Percentiles rank a stretch among this genome's conserved stretches.
Evolutionary conservation across 2,329 filamentous ascomycete species (phyloP).

Genomic region (Calonectria leucothoes): DNA sequence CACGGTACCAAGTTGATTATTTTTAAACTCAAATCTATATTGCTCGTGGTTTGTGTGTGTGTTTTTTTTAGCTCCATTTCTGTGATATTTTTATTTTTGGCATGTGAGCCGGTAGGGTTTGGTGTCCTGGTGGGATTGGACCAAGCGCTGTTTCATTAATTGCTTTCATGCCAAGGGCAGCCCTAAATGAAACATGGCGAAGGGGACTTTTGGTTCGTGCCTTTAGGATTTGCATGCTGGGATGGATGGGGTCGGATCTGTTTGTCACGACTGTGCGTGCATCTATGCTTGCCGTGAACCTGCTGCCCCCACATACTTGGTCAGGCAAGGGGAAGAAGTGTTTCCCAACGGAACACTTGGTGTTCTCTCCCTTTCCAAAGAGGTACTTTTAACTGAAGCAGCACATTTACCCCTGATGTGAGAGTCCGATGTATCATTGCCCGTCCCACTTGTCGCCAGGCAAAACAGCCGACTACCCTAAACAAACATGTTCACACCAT

Average conservation of each 20-base stretch:
- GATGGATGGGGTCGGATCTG: neutral
- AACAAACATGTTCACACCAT: neutral
- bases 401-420: too few species aligned
- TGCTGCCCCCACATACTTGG: too few species aligned
- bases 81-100: neutral
- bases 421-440: too few species aligned
- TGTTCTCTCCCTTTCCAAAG: too few species aligned
- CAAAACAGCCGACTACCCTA: neutral
- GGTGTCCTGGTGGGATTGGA: neutral
- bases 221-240: too few species aligned
- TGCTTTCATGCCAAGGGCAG: neutral
- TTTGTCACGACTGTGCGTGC: too few species aligned
- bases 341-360: too few species aligned
- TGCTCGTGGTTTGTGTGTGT: neutral
- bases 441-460: neutral
- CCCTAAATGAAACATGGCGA: neutral
- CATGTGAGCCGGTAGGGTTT: neutral
- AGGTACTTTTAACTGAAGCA: too few species aligned
- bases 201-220: too few species aligned
- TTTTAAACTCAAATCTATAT: neutral
- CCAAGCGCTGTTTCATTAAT: neutral
- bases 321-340: too few species aligned
- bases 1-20: neutral
- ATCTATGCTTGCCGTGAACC: too few species aligned
- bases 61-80: neutral